Conservation (phyloP, 1,284 basidiomycete species). For the Trametes hirsuta region DNA sequence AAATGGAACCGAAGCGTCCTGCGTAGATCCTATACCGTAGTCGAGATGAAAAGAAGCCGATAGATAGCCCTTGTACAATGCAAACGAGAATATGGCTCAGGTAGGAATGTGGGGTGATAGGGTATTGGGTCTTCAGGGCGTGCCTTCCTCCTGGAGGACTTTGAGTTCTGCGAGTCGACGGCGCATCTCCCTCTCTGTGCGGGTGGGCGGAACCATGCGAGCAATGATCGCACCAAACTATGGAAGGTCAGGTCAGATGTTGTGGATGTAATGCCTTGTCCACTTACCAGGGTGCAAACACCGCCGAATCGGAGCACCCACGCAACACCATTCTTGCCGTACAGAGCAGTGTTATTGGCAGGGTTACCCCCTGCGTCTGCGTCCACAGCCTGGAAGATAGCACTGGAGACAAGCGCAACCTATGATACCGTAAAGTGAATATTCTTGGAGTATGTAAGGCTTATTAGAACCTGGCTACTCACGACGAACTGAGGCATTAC, state of each 20-base stretch:
- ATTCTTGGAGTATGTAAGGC: background rate
- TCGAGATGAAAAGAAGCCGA: background rate
- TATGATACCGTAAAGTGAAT: slow-evolving; percentile 34
- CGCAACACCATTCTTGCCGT: slow-evolving; percentile 84
- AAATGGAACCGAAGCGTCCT: slow-evolving; percentile 7
- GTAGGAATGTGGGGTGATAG: background rate
- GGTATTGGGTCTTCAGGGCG: slow-evolving; percentile 42
- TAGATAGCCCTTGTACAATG: background rate
- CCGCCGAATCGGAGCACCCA: slow-evolving; percentile 96
- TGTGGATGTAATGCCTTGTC: background rate
- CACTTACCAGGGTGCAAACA: slow-evolving; percentile 70
- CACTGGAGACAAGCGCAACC: slow-evolving; percentile 88
- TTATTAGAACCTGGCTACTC: slow-evolving; percentile 36
- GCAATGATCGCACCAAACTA: slow-evolving; percentile 72
- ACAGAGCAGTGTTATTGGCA: slow-evolving; percentile 59
- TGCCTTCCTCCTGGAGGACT: slow-evolving; percentile 61
- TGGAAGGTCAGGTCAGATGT: background rate
- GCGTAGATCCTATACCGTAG: slow-evolving; percentile 1
- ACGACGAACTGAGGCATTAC: slow-evolving; percentile 93
- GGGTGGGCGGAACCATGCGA: slow-evolving; percentile 83
- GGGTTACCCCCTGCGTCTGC: slow-evolving; percentile 42
- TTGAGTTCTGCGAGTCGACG: slow-evolving; percentile 80
- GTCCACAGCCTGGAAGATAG: slow-evolving; percentile 86
- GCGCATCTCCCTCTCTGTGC: slow-evolving; percentile 87
- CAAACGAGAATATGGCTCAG: background rate